Base-by-base conservation (phyloP, 495 filamentous ascomycete genomes). In the Hypoxylon crocopeplum region DNA sequence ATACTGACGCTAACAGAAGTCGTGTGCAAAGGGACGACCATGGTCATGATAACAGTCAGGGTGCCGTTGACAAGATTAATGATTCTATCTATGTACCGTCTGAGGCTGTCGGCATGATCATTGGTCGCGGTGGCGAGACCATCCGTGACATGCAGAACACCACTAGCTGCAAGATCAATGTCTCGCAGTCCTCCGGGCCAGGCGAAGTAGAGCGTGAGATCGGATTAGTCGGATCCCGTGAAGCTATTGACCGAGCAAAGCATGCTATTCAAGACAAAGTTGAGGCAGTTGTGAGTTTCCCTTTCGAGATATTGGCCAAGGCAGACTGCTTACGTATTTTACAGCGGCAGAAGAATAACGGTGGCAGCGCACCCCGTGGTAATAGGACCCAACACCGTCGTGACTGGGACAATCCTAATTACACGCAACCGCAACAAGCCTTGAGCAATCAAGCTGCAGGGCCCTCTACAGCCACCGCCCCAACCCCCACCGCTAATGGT, bases 41-140 rank as follows among this genome's bases (percentile, higher is more conserved):
- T 40, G 49, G 56, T 24, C 66, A 50, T 50, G 74, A 71, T 13
- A 75, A 69, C 16, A 69, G 51, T 19, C 75, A 73, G 42, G 76
- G 73, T 44, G 79, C 74, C 0, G 71, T 62, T 22, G 86, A 88
- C 52, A 89, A 88, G 72, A 76, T 90, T 59, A 91, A 86, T 58
- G 90, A 93, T 64, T 86, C 81, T 12, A 91, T 94, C 55, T 84
- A 79, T 25, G 90, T 94, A 0, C 90, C 90, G 2, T 91, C 88
- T 12, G 90, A 94, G 64, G 87, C 90, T 7, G 90, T 94, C 16
- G 90, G 90, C 45, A 94, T 94, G 90, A 93, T 93, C 53, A 93
- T 93, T 50, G 90, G 90, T 59, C 92, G 92, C 75, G 88, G 89
- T 42, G 90, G 90, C 42, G 90, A 93, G 71, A 91, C 90, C 0